Base-by-base conservation (phyloP, 2,329 filamentous ascomycete genomes). In the Verticillium klebahnii region DNA sequence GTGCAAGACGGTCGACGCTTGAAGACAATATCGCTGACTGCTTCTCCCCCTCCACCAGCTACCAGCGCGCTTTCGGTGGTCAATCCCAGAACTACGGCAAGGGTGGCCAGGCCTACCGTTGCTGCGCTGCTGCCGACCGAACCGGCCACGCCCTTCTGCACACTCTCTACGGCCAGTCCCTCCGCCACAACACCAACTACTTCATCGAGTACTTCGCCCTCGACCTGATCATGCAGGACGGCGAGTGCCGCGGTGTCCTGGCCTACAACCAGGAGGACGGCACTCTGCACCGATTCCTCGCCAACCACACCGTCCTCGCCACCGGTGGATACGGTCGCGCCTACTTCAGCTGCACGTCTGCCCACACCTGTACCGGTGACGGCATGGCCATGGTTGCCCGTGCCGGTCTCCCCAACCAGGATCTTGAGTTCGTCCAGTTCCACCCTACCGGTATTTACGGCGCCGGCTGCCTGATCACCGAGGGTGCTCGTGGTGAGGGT, bases 371-470 rank as follows among this genome's bases (percentile, higher is more conserved):
- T 80, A 99, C 95, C 66, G 95, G 95, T 85, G 95, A 99, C 75
- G 95, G 95, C 76, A 97, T 97, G 92, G 95, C 95, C 69, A 98
- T 99, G 95, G 94, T 98, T 72, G 91, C 94, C 70, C 93, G 95
- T 82, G 95, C 95, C 65, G 95, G 95, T 77, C 89, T 99, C 50
- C 94, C 95, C 71, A 97, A 97, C 85, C 95, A 99, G 83, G 95
- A 99, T 89, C 86, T 98, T 67, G 95, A 99, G 78, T 99, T 99
- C 79, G 95, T 99, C 66, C 94, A 99, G 81, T 99, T 99, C 87
- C 94, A 99, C 79, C 94, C 94, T 61, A 97, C 94, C 68, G 94
- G 94, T 87, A 98, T 99, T 80, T 99, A 99, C 78, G 95, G 95
- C 73, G 95, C 94, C 72, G 94, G 94, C 68, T 96, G 94, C 80